A percentile compares a stretch with the other conserved stretches of the same genome.
Conservation (phyloP, 2,329 filamentous ascomycete species). For the Botrytis hyacinthi region DNA sequence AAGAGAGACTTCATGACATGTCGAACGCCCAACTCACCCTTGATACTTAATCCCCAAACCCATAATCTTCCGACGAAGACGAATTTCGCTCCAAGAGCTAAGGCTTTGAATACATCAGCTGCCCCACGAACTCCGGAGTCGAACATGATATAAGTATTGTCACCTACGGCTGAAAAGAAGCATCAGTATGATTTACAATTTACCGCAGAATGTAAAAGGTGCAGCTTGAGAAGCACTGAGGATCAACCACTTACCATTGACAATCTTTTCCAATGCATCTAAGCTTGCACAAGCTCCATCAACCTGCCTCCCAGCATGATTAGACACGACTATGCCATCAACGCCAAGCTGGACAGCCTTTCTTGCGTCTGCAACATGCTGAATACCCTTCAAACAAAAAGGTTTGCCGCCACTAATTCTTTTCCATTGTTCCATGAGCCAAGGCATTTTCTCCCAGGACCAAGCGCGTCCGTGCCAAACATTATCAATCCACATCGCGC, state of each 20-base stretch:
- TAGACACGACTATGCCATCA: conserved; percentile 61
- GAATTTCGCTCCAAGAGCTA: conserved; percentile 62
- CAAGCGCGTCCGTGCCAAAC: conserved; percentile 63
- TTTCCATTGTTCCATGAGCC: conserved; percentile 60
- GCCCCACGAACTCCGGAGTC: conserved; percentile 64
- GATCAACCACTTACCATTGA: conserved; percentile 41
- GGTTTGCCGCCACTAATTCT: conserved; percentile 55
- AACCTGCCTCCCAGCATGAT: conserved; percentile 58
- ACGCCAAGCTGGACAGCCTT: conserved; percentile 56
- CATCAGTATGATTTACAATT: not conserved
- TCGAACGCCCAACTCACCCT: conserved; percentile 58
- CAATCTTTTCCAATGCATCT: conserved; percentile 59
- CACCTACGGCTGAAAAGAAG: conserved; percentile 46
- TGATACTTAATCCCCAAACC: conserved; percentile 59
- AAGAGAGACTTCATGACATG: conserved; percentile 62
- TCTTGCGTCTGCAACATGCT: conserved; percentile 56
- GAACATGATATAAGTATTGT: conserved; percentile 58
- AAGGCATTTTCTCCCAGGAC: conserved; percentile 62
- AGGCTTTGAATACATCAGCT: conserved; percentile 64
- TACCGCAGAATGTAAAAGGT: no score
- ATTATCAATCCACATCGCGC: conserved; percentile 60
- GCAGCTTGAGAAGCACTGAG: not conserved
- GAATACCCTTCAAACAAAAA: conserved; percentile 62
- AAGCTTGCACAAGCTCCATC: conserved; percentile 59
- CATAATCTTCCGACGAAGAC: conserved; percentile 62